Evolutionary conservation across 257 asterid genomes (phyloP).

Genomic region (Solanum appendiculatum): DNA sequence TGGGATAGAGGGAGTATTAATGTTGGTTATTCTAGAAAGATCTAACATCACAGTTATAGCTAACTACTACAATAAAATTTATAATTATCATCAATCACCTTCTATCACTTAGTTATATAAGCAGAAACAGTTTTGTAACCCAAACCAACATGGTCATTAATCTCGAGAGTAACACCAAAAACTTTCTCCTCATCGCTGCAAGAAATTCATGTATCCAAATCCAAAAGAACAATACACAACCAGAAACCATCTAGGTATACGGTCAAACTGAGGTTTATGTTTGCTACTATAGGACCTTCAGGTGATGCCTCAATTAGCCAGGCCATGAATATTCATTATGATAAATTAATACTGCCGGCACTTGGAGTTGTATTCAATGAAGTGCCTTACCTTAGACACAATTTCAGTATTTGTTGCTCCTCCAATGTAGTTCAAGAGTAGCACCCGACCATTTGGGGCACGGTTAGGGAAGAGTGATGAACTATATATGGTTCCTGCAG

Average conservation of each 20-base stretch:
- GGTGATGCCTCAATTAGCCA: neutral
- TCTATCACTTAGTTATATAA: neutral
- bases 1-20: too few species aligned
- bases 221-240: neutral
- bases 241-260: neutral
- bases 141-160: neutral
- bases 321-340: neutral
- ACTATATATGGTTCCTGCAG: constrained; percentile 90
- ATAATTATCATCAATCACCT: neutral
- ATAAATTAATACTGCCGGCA: neutral
- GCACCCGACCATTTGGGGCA: constrained; percentile 84
- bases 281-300: neutral
- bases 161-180: neutral
- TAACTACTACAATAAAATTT: neutral
- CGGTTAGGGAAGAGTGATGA: constrained; percentile 96
- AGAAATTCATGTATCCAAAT: neutral
- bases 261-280: neutral
- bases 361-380: neutral
- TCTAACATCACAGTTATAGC: neutral
- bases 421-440: constrained; percentile 92
- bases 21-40: neutral
- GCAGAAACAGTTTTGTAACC: neutral
- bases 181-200: neutral
- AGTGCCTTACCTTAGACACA: constrained; percentile 55
- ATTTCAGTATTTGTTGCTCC: constrained; percentile 85